phyloP scores from a whole-genome alignment of 2,329 filamentous ascomycete genomes.

The Fusarium sp. region DNA sequence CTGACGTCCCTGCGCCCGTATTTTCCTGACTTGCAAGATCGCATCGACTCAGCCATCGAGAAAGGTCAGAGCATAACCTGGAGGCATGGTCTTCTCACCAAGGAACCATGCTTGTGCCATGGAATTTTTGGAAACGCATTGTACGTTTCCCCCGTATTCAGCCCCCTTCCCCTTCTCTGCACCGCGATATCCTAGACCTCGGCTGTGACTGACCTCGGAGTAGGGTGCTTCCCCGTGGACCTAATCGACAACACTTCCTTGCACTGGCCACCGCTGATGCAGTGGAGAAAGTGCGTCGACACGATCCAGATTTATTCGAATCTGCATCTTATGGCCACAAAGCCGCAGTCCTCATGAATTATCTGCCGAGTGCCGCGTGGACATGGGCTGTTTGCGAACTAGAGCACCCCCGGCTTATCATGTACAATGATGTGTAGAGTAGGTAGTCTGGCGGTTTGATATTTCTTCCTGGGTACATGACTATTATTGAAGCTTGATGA shows the following conservation, averaged over 20 bases:
- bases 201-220: constrained; percentile 33
- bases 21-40: constrained; percentile 64
- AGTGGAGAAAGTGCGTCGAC: constrained; percentile 57
- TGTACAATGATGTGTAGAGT: constrained; percentile 51
- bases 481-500: background rate
- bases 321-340: constrained; percentile 51
- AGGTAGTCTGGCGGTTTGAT: constrained; percentile 29
- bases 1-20: constrained; percentile 65
- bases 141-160: constrained; percentile 52
- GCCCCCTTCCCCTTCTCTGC: constrained; percentile 55
- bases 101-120: constrained; percentile 74
- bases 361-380: constrained; percentile 53
- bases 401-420: constrained; percentile 49
- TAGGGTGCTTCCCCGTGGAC: constrained; percentile 48
- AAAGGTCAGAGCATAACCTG: constrained; percentile 64
- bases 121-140: constrained; percentile 73
- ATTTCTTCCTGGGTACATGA: background rate
- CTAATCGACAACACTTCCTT: constrained; percentile 63
- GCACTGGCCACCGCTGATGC: constrained; percentile 66
- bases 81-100: constrained; percentile 68
- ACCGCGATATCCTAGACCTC: constrained; percentile 15
- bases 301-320: constrained; percentile 49
- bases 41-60: constrained; percentile 63
- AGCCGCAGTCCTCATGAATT: constrained; percentile 48
- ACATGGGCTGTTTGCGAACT: constrained; percentile 50